A percentile compares a stretch with the other conserved stretches of the same genome.
Evolutionary conservation across 306 rosid genomes (phyloP).

Genomic region (Castanea mollissima): DNA sequence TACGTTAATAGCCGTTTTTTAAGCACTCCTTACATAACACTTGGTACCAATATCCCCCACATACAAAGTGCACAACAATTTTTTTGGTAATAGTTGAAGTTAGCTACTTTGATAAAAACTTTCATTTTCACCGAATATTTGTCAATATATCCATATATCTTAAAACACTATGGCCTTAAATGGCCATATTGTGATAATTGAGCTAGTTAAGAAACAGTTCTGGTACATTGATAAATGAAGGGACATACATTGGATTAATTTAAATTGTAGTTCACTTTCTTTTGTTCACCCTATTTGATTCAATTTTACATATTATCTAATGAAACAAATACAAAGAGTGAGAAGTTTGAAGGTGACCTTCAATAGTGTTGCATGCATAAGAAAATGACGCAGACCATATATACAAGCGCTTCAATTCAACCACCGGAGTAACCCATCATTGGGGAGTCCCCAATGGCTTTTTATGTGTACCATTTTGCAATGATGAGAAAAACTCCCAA

Average conservation of each 20-base stretch:
- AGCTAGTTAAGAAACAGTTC: not conserved
- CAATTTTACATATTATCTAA: not conserved
- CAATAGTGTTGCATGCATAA: not conserved
- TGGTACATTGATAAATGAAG: not conserved
- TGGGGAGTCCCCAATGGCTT: constrained; percentile 37
- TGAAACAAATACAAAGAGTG: not conserved
- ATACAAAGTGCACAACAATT: no score
- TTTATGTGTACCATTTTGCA: constrained; percentile 52
- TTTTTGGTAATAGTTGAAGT: no score
- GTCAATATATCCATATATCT: no score
- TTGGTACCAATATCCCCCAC: no score
- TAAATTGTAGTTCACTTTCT: not conserved
- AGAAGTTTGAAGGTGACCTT: not conserved
- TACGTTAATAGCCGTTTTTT: no score
- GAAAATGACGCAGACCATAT: not conserved
- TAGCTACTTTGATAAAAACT: no score
- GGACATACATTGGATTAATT: not conserved
- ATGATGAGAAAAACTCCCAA: constrained; percentile 35
- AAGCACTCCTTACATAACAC: no score
- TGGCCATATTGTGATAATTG: not conserved
- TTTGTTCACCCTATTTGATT: not conserved
- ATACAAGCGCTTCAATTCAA: not conserved
- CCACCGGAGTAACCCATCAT: constrained; percentile 4
- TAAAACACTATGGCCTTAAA: no score
- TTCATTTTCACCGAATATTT: no score